These are phyloP conservation scores for Hygrophila difformis DNA, from an alignment of 257 asterid genomes.

Conservation along the genomic window DNA sequence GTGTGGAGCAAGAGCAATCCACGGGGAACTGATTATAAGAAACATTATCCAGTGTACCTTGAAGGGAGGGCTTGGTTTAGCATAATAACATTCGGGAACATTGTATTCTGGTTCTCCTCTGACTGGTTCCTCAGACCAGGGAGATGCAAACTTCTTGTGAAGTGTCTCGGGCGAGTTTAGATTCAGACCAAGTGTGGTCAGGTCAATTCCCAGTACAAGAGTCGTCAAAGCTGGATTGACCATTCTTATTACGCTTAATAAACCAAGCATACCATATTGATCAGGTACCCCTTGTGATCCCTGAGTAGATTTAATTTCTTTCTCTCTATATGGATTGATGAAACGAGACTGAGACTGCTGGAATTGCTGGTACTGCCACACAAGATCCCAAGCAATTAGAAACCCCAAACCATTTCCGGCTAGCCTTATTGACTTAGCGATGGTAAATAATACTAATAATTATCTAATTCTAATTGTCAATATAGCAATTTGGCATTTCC, in stretches of 20 bases:
- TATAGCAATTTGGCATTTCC: constrained; percentile 1
- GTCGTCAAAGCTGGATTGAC: constrained; percentile 57
- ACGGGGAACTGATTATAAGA: constrained; percentile 5
- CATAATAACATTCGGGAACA: constrained; percentile 66
- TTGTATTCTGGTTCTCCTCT: constrained; percentile 74
- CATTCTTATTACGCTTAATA: constrained; percentile 53
- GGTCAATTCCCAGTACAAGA: constrained; percentile 75
- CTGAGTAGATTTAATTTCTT: constrained; percentile 45
- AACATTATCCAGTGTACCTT: constrained; percentile 32
- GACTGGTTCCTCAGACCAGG: constrained; percentile 86
- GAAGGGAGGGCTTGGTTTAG: constrained; percentile 48
- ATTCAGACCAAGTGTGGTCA: constrained; percentile 73
- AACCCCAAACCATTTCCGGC: constrained; percentile 29
- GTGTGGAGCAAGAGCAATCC: constrained; percentile 6
- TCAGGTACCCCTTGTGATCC: constrained; percentile 48
- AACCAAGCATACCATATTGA: constrained; percentile 68
- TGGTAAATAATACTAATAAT: constrained; percentile 15
- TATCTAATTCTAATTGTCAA: no score
- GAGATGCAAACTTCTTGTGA: constrained; percentile 79
- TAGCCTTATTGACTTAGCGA: constrained; percentile 23
- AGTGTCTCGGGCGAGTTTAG: constrained; percentile 71
- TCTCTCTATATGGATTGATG: constrained; percentile 56
- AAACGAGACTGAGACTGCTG: constrained; percentile 69
- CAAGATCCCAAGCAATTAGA: constrained; percentile 26
- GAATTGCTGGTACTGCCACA: constrained; percentile 71